phyloP scores from a whole-genome alignment of 495 filamentous ascomycete species.

The Penicillium cataractarum region DNA sequence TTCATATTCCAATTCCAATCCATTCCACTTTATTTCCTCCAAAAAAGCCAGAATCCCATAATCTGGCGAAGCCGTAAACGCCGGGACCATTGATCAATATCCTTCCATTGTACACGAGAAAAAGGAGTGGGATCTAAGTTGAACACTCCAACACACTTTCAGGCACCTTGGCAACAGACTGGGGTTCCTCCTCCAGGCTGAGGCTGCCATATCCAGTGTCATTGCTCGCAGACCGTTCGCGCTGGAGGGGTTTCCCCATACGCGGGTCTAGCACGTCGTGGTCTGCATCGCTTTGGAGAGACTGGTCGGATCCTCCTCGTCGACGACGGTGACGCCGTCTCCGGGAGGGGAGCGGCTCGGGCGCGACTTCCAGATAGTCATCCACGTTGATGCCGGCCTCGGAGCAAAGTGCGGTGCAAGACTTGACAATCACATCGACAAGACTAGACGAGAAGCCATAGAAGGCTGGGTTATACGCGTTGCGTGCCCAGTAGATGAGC shows the following conservation, averaged over 20 bases:
- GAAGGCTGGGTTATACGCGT: constrained; percentile 52
- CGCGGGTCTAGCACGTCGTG: constrained; percentile 19
- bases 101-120: no score
- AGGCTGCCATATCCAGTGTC: constrained; percentile 41
- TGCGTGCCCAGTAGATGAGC: constrained; percentile 51
- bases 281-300: constrained; percentile 28
- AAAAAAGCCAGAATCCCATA: neutral
- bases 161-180: constrained; percentile 10
- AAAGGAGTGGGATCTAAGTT: neutral
- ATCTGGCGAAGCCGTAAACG: neutral
- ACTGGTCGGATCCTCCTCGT: constrained; percentile 20
- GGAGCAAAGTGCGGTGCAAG: constrained; percentile 43
- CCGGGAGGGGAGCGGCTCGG: constrained; percentile 12
- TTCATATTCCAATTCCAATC: neutral
- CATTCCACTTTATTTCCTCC: neutral
- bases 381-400: constrained; percentile 44
- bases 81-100: neutral
- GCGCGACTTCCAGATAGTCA: constrained; percentile 31
- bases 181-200: constrained; percentile 30
- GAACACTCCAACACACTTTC: constrained; percentile 13
- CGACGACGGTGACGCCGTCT: constrained; percentile 23
- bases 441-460: constrained; percentile 47
- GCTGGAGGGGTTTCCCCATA: constrained; percentile 21
- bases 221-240: constrained; percentile 33
- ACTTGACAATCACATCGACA: constrained; percentile 44